Base-by-base conservation (phyloP, 352 stramenopile genomes). In the Peronospora destructor region DNA sequence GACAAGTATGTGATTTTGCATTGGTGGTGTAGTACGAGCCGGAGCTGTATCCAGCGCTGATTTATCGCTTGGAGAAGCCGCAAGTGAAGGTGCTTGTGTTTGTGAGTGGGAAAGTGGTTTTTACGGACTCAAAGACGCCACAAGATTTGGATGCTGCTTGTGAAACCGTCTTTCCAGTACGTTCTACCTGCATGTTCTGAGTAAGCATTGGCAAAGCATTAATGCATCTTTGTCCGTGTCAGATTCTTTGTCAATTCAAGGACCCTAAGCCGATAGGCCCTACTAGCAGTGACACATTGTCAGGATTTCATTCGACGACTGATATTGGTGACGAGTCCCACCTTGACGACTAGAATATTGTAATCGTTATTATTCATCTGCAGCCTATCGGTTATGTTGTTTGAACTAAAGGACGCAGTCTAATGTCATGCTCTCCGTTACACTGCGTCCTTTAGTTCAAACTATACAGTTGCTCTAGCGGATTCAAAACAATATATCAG, bases 51-150 rank as follows among this genome's bases (percentile, higher is more conserved):
- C 96, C 96, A 10, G 97, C 96, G 34, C 68, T 99, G 13, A 98
- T 99, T 68, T 99, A 99, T 71, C 84, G 96, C 11, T 82, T 99
- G 54, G 77, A 95, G 13, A 85, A 94, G 42, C 95, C 96, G 19
- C 91, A 97, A 47, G 91, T 99, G 10, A 97, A 99, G 43, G 79
- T 99, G n/a, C 72, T 99, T 16, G 97, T 99, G 45, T 99, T 99
- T 72, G 96, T 99, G 16, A 92, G 87, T 47, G 97, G 97, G 3
- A 98, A 98, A 60, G 81, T 99, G 26, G 95, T 99, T 8, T 94
- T 98, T 56, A 98, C 94, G 0, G 94, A 95, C 44, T 94, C 85
- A 10, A 98, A 97, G 53, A 72, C 85, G 21, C 67, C 75, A 25
- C 64, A 67, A 36, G 71, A 96, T 45, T 64, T 97, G 10, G 65